Evolutionary conservation across 805 yeast genomes (phyloP).

Genomic region (Pichia cephalocereana): DNA sequence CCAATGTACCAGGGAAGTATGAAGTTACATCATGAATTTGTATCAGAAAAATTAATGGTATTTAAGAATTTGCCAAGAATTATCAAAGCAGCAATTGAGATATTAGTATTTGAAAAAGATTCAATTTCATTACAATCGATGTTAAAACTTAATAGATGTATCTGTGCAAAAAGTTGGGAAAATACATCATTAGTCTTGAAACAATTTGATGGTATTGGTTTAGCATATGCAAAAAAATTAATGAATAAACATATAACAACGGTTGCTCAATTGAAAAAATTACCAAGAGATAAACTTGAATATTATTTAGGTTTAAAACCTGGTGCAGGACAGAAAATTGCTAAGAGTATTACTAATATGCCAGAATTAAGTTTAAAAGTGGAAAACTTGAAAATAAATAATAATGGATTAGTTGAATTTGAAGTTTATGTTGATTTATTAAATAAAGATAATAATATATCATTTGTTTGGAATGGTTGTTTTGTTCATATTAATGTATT

Average conservation of each 20-base stretch:
- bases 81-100: slow-evolving; percentile 35
- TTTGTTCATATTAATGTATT: slow-evolving; percentile 6
- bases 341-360: slow-evolving; percentile 24
- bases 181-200: slow-evolving; percentile 33
- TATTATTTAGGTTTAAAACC: slow-evolving; percentile 31
- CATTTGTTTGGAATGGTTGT: slow-evolving; percentile 10
- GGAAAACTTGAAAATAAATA: slow-evolving; percentile 8
- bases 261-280: slow-evolving; percentile 17
- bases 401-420: slow-evolving; percentile 21
- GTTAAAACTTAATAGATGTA: slow-evolving; percentile 30
- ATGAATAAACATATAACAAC: slow-evolving; percentile 29
- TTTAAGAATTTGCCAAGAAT: slow-evolving; percentile 36
- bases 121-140: slow-evolving; percentile 31
- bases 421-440: slow-evolving; percentile 26
- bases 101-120: slow-evolving; percentile 33
- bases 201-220: slow-evolving; percentile 40
- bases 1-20: slow-evolving; percentile 35
- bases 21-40: slow-evolving; percentile 30
- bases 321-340: slow-evolving; percentile 32
- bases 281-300: slow-evolving; percentile 31
- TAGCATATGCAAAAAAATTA: slow-evolving; percentile 31
- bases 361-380: slow-evolving; percentile 28
- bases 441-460: slow-evolving; percentile 11
- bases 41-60: slow-evolving; percentile 35
- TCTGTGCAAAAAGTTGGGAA: slow-evolving; percentile 44